phyloP scores from a whole-genome alignment of 1,139 yeast genomes.

The Debaryomyces subglobosus region DNA sequence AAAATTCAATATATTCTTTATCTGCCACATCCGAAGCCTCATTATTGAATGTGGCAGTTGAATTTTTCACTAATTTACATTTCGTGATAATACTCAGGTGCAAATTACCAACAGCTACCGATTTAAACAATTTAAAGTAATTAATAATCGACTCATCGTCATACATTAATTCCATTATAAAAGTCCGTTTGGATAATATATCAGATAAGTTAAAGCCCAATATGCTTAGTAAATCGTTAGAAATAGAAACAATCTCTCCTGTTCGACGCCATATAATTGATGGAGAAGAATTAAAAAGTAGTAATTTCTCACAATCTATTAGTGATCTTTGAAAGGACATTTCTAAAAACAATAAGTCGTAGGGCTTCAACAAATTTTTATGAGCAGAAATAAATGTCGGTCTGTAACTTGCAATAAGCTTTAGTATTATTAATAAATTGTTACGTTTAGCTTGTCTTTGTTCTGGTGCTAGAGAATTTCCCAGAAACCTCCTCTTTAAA shows the following conservation, averaged over 20 bases:
- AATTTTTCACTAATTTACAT: slow-evolving; percentile 41
- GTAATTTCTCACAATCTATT: slow-evolving; percentile 63
- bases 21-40: slow-evolving; percentile 12
- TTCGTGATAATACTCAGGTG: slow-evolving; percentile 55
- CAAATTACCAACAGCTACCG: slow-evolving; percentile 53
- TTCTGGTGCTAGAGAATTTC: slow-evolving; percentile 32
- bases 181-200: slow-evolving; percentile 54
- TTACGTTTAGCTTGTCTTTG: slow-evolving; percentile 40
- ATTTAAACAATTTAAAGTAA: slow-evolving; percentile 48
- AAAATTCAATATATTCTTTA: slow-evolving; percentile 47
- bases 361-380: slow-evolving; percentile 61
- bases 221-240: slow-evolving; percentile 65
- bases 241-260: slow-evolving; percentile 73
- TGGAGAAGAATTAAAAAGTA: slow-evolving; percentile 63
- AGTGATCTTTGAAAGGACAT: slow-evolving; percentile 69
- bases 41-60: background rate
- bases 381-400: slow-evolving; percentile 78
- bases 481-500: slow-evolving; percentile 55
- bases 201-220: slow-evolving; percentile 58
- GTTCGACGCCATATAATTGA: slow-evolving; percentile 79
- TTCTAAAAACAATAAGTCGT: slow-evolving; percentile 67
- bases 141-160: slow-evolving; percentile 51
- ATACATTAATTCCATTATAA: slow-evolving; percentile 52
- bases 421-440: slow-evolving; percentile 58
- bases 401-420: slow-evolving; percentile 68